These are phyloP conservation scores for Elsinoe arachidis DNA, from an alignment of 2,329 filamentous ascomycete genomes.

Conservation along the genomic window DNA sequence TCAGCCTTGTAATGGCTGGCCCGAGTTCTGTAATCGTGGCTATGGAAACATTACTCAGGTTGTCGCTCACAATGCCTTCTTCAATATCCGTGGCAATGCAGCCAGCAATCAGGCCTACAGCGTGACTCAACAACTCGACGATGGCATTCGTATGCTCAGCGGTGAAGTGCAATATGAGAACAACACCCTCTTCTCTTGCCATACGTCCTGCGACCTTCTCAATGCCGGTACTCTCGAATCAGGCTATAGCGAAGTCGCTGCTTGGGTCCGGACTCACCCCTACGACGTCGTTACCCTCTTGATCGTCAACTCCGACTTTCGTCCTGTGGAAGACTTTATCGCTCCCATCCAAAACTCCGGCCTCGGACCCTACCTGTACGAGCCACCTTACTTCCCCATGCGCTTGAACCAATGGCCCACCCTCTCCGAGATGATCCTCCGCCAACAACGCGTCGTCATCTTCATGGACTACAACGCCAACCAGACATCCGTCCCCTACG, in stretches of 20 bases:
- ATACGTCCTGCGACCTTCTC: slow-evolving; percentile 72
- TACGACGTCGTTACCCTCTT: slow-evolving; percentile 84
- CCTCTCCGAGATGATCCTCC: slow-evolving; percentile 64
- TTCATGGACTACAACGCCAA: slow-evolving; percentile 82
- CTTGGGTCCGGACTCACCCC: slow-evolving; percentile 68
- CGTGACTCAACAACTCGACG: slow-evolving; percentile 65
- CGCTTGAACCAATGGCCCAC: slow-evolving; percentile 72
- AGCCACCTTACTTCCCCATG: slow-evolving; percentile 63
- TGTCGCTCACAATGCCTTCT: slow-evolving; percentile 73
- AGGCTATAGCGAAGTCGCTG: slow-evolving; percentile 59
- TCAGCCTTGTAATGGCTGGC: slow-evolving; percentile 63
- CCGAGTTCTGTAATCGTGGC: slow-evolving; percentile 65
- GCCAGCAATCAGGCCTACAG: slow-evolving; percentile 65
- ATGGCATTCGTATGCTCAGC: slow-evolving; percentile 54
- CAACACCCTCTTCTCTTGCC: slow-evolving; percentile 65
- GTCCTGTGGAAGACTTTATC: slow-evolving; percentile 55
- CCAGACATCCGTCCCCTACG: slow-evolving; percentile 68
- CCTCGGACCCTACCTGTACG: slow-evolving; percentile 64
- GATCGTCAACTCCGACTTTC: slow-evolving; percentile 74
- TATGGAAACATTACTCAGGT: slow-evolving; percentile 78
- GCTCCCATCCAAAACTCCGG: slow-evolving; percentile 63
- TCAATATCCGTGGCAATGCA: slow-evolving; percentile 59
- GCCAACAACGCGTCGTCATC: slow-evolving; percentile 59
- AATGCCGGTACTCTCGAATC: slow-evolving; percentile 69
- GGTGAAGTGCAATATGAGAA: slow-evolving; percentile 51